phyloP scores from a whole-genome alignment of 768 basidiomycete species.

The Leccinum barrowsii region DNA sequence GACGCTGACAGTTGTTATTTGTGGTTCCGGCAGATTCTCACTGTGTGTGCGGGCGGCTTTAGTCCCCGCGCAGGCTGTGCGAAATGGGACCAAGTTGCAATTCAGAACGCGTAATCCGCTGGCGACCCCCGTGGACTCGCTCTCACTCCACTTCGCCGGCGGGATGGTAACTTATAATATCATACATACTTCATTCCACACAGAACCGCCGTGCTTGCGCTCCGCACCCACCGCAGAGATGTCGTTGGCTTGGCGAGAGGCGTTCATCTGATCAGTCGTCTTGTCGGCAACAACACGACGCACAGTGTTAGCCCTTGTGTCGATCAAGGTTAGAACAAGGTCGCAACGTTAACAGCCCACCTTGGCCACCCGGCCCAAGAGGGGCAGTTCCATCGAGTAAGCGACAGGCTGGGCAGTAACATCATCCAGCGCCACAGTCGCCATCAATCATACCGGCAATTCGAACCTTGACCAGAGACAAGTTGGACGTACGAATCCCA shows the following conservation, averaged over 20 bases:
- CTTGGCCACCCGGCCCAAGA: background rate
- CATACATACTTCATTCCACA: background rate
- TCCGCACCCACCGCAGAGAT: background rate
- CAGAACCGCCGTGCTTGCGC: background rate
- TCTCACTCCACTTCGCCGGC: background rate
- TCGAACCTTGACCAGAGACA: background rate
- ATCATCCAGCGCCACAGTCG: slow-evolving; percentile 16
- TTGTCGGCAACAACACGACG: slow-evolving; percentile 2
- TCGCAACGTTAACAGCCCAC: slow-evolving; percentile 25
- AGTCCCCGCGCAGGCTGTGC: slow-evolving; percentile 25
- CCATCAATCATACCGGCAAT: slow-evolving; percentile 21
- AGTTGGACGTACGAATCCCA: background rate
- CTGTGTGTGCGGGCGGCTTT: slow-evolving; percentile 20
- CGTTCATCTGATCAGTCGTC: slow-evolving; percentile 1
- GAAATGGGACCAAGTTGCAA: background rate
- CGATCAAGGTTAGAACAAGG: slow-evolving; percentile 21
- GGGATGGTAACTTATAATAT: background rate
- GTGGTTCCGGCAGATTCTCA: slow-evolving; percentile 21
- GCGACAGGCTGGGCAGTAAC: slow-evolving; percentile 18
- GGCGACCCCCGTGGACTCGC: background rate
- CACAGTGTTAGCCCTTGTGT: slow-evolving; percentile 11
- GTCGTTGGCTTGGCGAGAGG: background rate
- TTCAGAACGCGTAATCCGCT: background rate
- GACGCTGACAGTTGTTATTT: slow-evolving; percentile 10
- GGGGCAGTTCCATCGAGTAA: slow-evolving; percentile 16